Evolutionary conservation across 352 stramenopile species (phyloP).

Genomic region (Ophiocytium majus): DNA sequence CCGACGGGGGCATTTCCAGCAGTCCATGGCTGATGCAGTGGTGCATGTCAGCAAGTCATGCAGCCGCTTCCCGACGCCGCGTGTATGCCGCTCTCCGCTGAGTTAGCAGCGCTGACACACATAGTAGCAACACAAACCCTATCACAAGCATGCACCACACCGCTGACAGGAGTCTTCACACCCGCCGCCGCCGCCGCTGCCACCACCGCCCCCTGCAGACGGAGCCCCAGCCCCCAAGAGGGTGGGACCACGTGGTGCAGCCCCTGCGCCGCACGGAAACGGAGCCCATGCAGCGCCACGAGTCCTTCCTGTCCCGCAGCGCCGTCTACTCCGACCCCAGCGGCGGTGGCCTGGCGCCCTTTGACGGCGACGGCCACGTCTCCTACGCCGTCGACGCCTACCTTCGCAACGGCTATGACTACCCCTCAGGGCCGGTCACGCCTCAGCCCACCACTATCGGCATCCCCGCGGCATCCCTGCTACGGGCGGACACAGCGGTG

Average conservation of each 20-base stretch:
- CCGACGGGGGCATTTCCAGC: too few relatives aligned
- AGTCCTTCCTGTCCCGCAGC: slow-evolving; percentile 61
- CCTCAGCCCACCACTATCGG: background rate
- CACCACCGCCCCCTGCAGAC: background rate
- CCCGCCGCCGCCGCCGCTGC: too few relatives aligned
- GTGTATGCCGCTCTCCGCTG: too few relatives aligned
- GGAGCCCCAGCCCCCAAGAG: background rate
- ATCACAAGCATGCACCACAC: too few relatives aligned
- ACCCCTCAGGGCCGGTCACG: background rate
- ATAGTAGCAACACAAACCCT: too few relatives aligned
- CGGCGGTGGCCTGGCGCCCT: slow-evolving; percentile 69
- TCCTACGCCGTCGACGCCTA: slow-evolving; percentile 67
- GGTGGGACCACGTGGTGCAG: slow-evolving; percentile 17
- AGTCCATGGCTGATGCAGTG: too few relatives aligned
- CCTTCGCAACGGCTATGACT: slow-evolving; percentile 41
- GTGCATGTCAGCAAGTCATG: too few relatives aligned
- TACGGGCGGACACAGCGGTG: background rate
- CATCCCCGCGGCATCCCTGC: background rate
- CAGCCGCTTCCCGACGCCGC: too few relatives aligned
- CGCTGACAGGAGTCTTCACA: too few relatives aligned
- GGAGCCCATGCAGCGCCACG: slow-evolving; percentile 58
- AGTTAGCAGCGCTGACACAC: too few relatives aligned
- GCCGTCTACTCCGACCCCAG: slow-evolving; percentile 59
- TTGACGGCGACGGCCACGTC: slow-evolving; percentile 77
- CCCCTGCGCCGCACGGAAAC: background rate